Conservation (phyloP, 371 early-diverging fungal genomes). For the Dinochytrium kinnereticum region DNA sequence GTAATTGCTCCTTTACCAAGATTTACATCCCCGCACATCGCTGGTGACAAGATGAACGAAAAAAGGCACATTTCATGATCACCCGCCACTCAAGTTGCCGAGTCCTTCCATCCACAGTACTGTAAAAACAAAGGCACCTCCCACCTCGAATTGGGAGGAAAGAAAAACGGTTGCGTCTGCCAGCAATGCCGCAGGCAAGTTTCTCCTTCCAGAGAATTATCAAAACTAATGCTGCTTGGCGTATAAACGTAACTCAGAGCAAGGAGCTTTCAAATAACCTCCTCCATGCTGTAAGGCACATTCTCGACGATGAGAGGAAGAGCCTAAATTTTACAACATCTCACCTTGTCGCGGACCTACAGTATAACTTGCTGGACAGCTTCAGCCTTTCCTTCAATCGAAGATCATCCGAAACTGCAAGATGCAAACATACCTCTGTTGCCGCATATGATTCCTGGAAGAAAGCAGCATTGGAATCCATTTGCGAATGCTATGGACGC, state of each 20-base stretch:
- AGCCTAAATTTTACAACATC: neutral
- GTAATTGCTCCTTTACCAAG: too few relatives aligned
- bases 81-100: too few relatives aligned
- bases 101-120: too few relatives aligned
- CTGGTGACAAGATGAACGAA: too few relatives aligned
- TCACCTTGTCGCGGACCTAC: neutral
- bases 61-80: too few relatives aligned
- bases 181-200: neutral
- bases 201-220: too few relatives aligned
- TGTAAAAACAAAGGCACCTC: too few relatives aligned
- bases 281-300: neutral
- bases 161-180: too few relatives aligned
- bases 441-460: neutral
- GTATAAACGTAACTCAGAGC: neutral
- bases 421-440: neutral
- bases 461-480: neutral
- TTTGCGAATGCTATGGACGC: neutral
- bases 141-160: too few relatives aligned
- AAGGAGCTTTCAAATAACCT: neutral
- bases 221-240: too few relatives aligned
- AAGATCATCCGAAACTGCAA: neutral
- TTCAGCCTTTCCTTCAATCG: neutral
- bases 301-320: neutral
- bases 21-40: too few relatives aligned
- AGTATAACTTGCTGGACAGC: slow-evolving; percentile 5